Base-by-base conservation (phyloP, 495 filamentous ascomycete genomes). In the Lophiostoma macrostomum region DNA sequence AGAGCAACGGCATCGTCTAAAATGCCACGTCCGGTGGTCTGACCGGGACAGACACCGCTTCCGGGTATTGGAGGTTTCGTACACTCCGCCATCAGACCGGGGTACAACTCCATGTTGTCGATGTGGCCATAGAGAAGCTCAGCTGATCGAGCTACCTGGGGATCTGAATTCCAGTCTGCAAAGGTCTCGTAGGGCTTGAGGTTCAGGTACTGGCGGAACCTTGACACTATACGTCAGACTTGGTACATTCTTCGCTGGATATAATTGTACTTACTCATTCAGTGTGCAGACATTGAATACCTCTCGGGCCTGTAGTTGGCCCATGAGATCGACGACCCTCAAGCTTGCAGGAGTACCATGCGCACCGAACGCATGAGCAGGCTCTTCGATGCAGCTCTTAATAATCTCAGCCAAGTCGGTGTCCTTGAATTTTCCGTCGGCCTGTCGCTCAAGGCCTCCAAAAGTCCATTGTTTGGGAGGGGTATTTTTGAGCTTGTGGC, bases 351-450 rank as follows among this genome's bases (percentile, higher is more conserved):
- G 64, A 10, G 64, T 67, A 10, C 64, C 64, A 37, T 67, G 61
- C 5, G 64, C 53, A 14, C 64, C 64, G 40, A 67, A 67, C 13
- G 52, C 64, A 22, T 67, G 64, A 6, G 64, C 64, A 3, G 63
- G 77, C 50, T 84, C 81, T 55, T 85, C 82, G 34, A 81, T 73
- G 35, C 78, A 77, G 37, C 74, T 69, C 22, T 73, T 74, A 47
- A 85, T 67, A 27, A 86, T 76, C 32, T 76, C 67, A 1, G 80
- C 80, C 23, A 86, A 73, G 13, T 81, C 80, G 20, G 71, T 74
- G 41, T 85, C 81, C 13, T 72, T 71, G 69, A 82, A 82, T 16
- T 49, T 76, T 11, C 82, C 82, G 52, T 83, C 73, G 6, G 67
- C 62, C 40, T 72, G 68, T 56, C 82, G 73, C 60, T 80, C 47